Conservation (phyloP, 257 asterid species). For the Parsonsia alboflavescens region DNA sequence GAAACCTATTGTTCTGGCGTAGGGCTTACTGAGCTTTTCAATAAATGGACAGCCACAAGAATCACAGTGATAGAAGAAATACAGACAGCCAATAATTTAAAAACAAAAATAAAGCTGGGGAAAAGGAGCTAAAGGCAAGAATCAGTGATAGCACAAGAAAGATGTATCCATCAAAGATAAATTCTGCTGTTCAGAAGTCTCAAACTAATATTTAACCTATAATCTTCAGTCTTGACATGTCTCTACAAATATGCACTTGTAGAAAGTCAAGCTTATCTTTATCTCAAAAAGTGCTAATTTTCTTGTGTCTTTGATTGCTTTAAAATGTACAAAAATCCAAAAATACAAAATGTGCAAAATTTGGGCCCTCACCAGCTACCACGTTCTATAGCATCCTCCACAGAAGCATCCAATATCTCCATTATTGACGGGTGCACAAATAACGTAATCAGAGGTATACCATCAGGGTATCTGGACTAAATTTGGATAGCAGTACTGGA, state of each 20-base stretch:
- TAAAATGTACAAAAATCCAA: neutral
- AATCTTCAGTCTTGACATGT: neutral
- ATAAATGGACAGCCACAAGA: neutral
- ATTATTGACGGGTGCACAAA: constrained; percentile 75
- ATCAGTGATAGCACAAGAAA: neutral
- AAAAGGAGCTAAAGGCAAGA: neutral
- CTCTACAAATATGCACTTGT: neutral
- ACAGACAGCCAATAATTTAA: neutral
- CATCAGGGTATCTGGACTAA: constrained; percentile 95
- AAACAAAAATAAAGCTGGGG: neutral
- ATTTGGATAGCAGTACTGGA: constrained; percentile 25
- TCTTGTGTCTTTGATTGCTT: neutral
- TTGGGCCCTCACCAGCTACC: constrained; percentile 75
- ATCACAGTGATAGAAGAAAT: neutral
- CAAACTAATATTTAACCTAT: neutral
- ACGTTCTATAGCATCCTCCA: constrained; percentile 85
- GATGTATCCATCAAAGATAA: neutral
- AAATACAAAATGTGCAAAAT: constrained; percentile 4
- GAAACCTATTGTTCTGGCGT: neutral
- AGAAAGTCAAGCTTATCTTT: neutral
- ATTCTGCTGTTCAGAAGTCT: neutral
- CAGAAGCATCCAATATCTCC: constrained; percentile 86
- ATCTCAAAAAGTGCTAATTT: neutral
- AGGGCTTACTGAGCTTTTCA: neutral
- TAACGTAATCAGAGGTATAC: constrained; percentile 65